Conservation (phyloP, 2,329 filamentous ascomycete genomes). For the Raffaelea ambrosiae region DNA sequence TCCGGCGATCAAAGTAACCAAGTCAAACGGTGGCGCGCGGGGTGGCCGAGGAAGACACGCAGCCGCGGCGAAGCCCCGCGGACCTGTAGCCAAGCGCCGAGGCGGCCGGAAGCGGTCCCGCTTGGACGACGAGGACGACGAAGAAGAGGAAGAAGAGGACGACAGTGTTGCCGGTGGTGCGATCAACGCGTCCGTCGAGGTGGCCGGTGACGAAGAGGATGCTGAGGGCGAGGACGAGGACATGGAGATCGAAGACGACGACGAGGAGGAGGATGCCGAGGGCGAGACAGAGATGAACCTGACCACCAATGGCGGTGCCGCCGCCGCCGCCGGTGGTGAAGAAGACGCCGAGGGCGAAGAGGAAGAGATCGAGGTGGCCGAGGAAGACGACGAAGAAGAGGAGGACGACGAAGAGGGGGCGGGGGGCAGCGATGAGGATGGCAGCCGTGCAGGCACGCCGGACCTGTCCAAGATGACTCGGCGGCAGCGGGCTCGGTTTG, state of each 20-base stretch:
- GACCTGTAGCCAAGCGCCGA: not conserved
- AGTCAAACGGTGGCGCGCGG: constrained; percentile 17
- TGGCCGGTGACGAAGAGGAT: constrained; percentile 28
- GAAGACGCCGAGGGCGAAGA: constrained; percentile 22
- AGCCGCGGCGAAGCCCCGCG: constrained; percentile 18
- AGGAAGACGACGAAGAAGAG: too few species aligned
- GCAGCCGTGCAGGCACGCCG: constrained; percentile 39
- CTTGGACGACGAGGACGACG: not conserved
- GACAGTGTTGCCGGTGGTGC: constrained; percentile 42
- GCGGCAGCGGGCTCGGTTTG: constrained; percentile 50
- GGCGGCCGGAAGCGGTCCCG: not conserved
- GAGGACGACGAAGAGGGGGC: constrained; percentile 30
- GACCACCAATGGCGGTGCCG: too few species aligned
- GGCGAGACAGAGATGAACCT: constrained; percentile 33
- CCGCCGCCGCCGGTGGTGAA: constrained; percentile 21
- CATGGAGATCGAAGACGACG: constrained; percentile 31
- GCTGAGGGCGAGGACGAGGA: constrained; percentile 31
- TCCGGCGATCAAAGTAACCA: constrained; percentile 41
- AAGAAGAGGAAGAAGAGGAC: constrained; percentile 31
- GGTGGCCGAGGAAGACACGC: constrained; percentile 20
- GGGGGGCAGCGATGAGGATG: constrained; percentile 32
- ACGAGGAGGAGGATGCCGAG: constrained; percentile 26
- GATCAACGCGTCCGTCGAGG: constrained; percentile 35
- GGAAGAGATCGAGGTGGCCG: constrained; percentile 26
- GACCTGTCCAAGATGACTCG: constrained; percentile 54